phyloP scores from a whole-genome alignment of 768 basidiomycete genomes.

The Arthromyces matolae region DNA sequence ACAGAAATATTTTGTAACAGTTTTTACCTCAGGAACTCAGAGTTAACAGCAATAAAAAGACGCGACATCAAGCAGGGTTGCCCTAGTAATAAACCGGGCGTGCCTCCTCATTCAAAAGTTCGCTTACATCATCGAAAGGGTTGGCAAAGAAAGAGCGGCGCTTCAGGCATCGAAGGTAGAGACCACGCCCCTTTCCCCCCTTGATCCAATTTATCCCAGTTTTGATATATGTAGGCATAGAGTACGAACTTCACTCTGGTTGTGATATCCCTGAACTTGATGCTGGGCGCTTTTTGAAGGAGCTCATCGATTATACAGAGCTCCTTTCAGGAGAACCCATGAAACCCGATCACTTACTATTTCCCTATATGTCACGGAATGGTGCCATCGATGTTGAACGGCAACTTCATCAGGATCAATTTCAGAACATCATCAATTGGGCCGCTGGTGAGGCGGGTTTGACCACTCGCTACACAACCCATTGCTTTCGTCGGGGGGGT shows the following conservation, averaged over 20 bases:
- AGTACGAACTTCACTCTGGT: background rate
- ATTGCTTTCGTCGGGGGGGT: conserved; percentile 31
- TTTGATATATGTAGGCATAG: conserved; percentile 8
- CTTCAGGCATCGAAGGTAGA: background rate
- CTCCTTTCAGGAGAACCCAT: conserved; percentile 18
- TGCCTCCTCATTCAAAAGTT: background rate
- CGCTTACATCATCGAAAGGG: background rate
- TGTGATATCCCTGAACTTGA: conserved; percentile 20
- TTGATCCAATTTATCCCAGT: background rate
- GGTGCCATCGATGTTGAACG: conserved; percentile 7
- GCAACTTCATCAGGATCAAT: background rate
- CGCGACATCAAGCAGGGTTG: background rate
- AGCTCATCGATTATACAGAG: conserved; percentile 16
- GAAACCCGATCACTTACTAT: conserved; percentile 26
- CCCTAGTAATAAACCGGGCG: background rate
- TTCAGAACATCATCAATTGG: conserved; percentile 25
- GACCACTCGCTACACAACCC: conserved; percentile 23
- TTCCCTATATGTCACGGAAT: conserved; percentile 25
- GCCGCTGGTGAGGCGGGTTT: conserved; percentile 21
- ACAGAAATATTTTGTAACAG: too few species aligned
- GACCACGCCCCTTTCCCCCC: background rate
- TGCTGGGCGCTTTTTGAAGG: conserved; percentile 18
- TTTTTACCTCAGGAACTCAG: conserved; percentile 1
- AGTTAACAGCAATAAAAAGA: conserved; percentile 9
- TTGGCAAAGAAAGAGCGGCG: background rate